Base-by-base conservation (phyloP, 495 filamentous ascomycete genomes). In the Penicillium subrubescens region DNA sequence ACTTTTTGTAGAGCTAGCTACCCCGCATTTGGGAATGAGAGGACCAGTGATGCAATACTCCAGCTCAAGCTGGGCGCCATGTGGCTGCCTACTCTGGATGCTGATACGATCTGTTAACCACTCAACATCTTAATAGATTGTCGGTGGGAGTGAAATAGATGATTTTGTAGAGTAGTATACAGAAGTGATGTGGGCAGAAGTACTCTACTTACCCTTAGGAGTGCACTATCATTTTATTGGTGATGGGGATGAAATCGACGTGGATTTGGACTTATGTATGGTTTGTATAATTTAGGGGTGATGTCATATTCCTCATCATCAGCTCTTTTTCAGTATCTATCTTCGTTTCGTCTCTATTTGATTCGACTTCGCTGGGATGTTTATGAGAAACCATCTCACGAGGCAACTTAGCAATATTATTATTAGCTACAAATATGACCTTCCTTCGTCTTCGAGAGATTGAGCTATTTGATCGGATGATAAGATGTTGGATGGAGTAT, bases 21-120 rank as follows among this genome's bases (percentile, higher is more conserved):
- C 68, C 68, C 68, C 68, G 63, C 68, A 69, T 68, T 71, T 56
- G 51, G 25, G 14, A 50, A 35, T 29, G 46, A 25, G 27, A 55
- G 23, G n/a, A 34, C 44, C 19, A 51, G 62, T 65, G 65, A 67
- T 67, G 61, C 57, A 61, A 67, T 58, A n/a, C n/a, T n/a, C n/a
- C 23, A 23, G n/a, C n/a, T 3, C 29, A 11, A 52, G 11, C 34
- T 56, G 25, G 62, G 31, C 31, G 10, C 19, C 21, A 19, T 23
- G 10, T 48, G 53, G 54, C 55, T 53, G n/a, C 27, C 7, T 43
- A 2, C 33, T 56, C 56, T 14, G 11, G 8, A 29, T 17, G 17
- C 7, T 23, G 12, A 60, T 52, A 53, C 59, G 33, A 31, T 35
- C 33, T 25, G 10, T 34, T n/a, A 8, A 31, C 21, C 25, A 17